Percentiles rank a stretch among this genome's conserved stretches.
Conservation (phyloP, 1,284 basidiomycete species). For the Ceratobasidium sp. region DNA sequence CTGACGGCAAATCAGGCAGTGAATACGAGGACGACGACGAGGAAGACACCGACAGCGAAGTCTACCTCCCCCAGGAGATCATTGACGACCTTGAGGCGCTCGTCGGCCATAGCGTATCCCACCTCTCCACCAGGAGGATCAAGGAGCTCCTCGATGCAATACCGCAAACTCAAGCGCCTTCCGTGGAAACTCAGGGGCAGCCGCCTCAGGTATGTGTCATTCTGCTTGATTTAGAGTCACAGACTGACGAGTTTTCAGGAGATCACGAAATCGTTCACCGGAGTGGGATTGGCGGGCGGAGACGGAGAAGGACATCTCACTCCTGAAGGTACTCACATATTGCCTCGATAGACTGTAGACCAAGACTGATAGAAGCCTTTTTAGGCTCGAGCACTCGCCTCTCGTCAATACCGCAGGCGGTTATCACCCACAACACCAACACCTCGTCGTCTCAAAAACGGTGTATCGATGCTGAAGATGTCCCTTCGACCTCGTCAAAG, state of each 20-base stretch:
- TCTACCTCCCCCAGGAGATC: not conserved
- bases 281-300: constrained; percentile 27
- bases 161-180: constrained; percentile 3
- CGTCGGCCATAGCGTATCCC: not conserved
- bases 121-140: not conserved
- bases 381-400: not conserved
- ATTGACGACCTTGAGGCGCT: constrained; percentile 4
- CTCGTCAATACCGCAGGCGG: not conserved
- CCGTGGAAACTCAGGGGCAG: constrained; percentile 24
- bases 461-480: not conserved
- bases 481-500: not conserved
- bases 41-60: not conserved
- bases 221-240: not conserved
- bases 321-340: not conserved
- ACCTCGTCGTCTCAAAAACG: not conserved
- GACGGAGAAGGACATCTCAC: not conserved
- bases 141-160: not conserved
- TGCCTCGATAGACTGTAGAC: no score
- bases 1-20: no score
- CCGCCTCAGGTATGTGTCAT: constrained; percentile 13
- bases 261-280: constrained; percentile 5
- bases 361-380: not conserved
- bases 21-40: not conserved
- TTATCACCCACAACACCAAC: not conserved
- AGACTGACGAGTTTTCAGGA: not conserved